Evolutionary conservation across 1,284 basidiomycete species (phyloP).

Genomic region (Boletus mariae): DNA sequence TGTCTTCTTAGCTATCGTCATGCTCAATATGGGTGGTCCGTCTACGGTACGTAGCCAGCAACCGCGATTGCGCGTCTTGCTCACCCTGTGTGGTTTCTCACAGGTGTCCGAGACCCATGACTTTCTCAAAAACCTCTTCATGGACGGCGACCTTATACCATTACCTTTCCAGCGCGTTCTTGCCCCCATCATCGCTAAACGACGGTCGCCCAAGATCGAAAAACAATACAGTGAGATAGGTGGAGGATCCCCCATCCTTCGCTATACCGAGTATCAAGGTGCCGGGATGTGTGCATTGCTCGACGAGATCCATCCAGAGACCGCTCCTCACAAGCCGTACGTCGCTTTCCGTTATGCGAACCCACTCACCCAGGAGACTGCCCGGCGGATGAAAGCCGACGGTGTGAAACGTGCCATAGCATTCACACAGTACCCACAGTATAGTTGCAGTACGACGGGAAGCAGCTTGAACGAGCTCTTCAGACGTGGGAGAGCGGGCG

Average conservation of each 20-base stretch:
- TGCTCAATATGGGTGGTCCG: slow-evolving; percentile 99
- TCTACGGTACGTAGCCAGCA: slow-evolving; percentile 63
- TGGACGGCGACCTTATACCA: slow-evolving; percentile 94
- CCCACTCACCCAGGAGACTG: slow-evolving; percentile 83
- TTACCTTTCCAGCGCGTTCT: slow-evolving; percentile 87
- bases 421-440: slow-evolving; percentile 99
- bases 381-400: slow-evolving; percentile 84
- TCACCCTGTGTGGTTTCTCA: slow-evolving; percentile 9
- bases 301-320: slow-evolving; percentile 89
- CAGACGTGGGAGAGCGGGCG: slow-evolving; percentile 53
- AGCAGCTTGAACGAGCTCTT: slow-evolving; percentile 95
- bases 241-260: slow-evolving; percentile 96
- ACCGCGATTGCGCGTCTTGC: neutral
- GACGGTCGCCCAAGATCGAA: slow-evolving; percentile 94
- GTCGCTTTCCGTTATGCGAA: slow-evolving; percentile 92
- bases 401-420: slow-evolving; percentile 92
- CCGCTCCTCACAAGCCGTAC: slow-evolving; percentile 95
- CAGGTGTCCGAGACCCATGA: slow-evolving; percentile 83
- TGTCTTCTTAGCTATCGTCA: slow-evolving; percentile 69
- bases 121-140: slow-evolving; percentile 93
- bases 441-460: slow-evolving; percentile 97
- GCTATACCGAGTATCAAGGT: slow-evolving; percentile 88
- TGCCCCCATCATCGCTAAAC: slow-evolving; percentile 86
- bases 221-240: slow-evolving; percentile 94
- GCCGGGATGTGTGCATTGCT: slow-evolving; percentile 86